Evolutionary conservation across 164 flowering plant species (phyloP), one percentile per base, ranked within the genome.

Genomic region (Santalum album): DNA sequence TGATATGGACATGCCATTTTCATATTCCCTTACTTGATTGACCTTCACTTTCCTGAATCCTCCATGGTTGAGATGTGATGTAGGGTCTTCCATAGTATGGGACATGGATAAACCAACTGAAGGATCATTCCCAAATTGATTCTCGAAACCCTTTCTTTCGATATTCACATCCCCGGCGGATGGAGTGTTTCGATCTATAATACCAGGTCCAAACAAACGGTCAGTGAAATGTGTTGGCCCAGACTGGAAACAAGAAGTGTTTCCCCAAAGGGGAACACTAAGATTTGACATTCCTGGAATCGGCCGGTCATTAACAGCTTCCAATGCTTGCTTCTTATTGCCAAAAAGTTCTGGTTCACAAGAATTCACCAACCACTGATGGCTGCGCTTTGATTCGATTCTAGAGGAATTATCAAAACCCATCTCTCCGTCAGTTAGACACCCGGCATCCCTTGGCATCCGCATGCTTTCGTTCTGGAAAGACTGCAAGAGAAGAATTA

Each of bases 11-110:
- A 74, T 62, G 59, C 54, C 48, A 60, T 44, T 54, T 39, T 66
- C 69, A 18, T 70, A 56, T 42, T 67, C 72, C 47, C 58, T 58
- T 12, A 75, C 82, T 61, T 75, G 61, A 58, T 69, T 75, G 43
- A 75, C 71, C 57, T 64, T 72, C 18, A 72, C 78, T 55, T 80
- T 80, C 54, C 80, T 60, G 39, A 65, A 46, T 15, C 73, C 77
- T 18, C 75, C 63, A 64, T 69, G 63, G 62, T 58, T 69, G 9
- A 70, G 48, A 36, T 62, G 53, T 32, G 61, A 45, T 51, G 58
- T 40, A 2, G 73, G 65, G 49, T 75, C 70, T 48, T 65, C 75
- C 9, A 58, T 36, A 6, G 65, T 18, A 45, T 70, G 80, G 38
- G 77, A 71, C 70, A 74, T 62, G 9, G 81, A 68, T 68, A 74